Evolutionary conservation across 345 rosid genomes (phyloP).

Genomic region (Eucalyptus cloeziana): DNA sequence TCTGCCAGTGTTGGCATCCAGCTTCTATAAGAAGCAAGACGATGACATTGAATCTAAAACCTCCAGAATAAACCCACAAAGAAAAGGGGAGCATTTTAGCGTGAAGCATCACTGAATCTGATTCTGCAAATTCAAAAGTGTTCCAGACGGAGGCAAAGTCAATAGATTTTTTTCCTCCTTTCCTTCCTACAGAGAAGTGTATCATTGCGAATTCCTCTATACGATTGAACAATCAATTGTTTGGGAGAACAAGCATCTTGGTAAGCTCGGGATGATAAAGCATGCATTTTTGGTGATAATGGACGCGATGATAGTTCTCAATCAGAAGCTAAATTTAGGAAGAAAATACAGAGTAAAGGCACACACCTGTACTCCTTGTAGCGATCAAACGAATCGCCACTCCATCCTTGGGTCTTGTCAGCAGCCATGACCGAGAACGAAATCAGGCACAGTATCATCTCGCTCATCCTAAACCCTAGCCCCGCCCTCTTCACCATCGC

Average conservation of each 20-base stretch:
- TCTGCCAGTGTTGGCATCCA: not conserved
- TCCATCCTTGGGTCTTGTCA: constrained; percentile 94
- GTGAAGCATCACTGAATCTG: not conserved
- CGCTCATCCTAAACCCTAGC: constrained; percentile 56
- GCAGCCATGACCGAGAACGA: constrained; percentile 97
- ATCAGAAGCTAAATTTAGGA: not conserved
- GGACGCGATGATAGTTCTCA: not conserved
- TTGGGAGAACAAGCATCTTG: not conserved
- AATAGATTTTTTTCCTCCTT: not conserved
- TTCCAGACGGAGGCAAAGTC: not conserved
- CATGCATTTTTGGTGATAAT: not conserved
- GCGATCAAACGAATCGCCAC: constrained; percentile 94
- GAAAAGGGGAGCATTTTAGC: not conserved
- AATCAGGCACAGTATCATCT: constrained; percentile 63
- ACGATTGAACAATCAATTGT: not conserved
- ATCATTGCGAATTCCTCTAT: not conserved
- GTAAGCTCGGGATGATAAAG: not conserved
- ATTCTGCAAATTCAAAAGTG: not conserved
- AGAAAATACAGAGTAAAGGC: not conserved
- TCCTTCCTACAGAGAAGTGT: not conserved
- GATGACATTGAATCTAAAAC: not conserved
- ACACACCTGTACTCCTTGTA: constrained; percentile 79
- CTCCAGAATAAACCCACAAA: not conserved
- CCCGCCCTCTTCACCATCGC: constrained; percentile 26
- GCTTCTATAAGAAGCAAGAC: not conserved